Percentiles rank a stretch among this genome's conserved stretches.
Conservation (phyloP, 2,329 filamentous ascomycete species). For the Ramularia collo-cygni region DNA sequence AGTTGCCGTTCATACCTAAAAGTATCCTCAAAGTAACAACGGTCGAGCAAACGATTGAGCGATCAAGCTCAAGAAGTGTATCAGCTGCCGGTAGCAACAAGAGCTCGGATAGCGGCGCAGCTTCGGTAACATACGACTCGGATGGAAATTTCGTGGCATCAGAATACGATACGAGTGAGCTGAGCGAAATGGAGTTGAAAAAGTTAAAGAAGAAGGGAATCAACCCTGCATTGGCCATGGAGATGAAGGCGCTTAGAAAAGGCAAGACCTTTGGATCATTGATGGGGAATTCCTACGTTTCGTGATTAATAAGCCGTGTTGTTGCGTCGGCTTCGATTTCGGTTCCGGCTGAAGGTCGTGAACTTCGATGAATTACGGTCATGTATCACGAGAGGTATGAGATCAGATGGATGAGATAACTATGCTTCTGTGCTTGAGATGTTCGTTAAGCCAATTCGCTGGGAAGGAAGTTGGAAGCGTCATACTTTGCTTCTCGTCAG, state of each 20-base stretch:
- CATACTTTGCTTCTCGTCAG: no score
- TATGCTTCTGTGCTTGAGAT: no score
- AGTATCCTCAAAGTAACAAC: conserved; percentile 11
- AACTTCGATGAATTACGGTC: no score
- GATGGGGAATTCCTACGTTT: conserved; percentile 25
- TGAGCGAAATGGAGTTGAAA: conserved; percentile 37
- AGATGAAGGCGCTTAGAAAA: conserved; percentile 42
- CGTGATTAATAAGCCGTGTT: conserved; percentile 7
- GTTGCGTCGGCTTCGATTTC: background rate
- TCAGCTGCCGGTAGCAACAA: conserved; percentile 21
- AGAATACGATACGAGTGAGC: conserved; percentile 32
- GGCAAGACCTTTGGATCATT: conserved; percentile 27
- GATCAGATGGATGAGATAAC: no score
- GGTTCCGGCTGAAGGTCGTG: no score
- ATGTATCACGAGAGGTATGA: no score
- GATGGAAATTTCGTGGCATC: conserved; percentile 34
- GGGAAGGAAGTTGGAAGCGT: no score
- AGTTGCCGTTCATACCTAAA: conserved; percentile 1
- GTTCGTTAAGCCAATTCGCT: no score
- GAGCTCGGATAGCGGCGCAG: conserved; percentile 13
- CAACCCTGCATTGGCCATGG: conserved; percentile 40
- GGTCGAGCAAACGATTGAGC: conserved; percentile 26
- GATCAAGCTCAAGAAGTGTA: conserved; percentile 16
- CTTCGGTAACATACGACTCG: background rate
- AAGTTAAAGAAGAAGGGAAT: conserved; percentile 43